Evolutionary conservation across 2,329 filamentous ascomycete species (phyloP).

Genomic region (Apiospora pterosperma): DNA sequence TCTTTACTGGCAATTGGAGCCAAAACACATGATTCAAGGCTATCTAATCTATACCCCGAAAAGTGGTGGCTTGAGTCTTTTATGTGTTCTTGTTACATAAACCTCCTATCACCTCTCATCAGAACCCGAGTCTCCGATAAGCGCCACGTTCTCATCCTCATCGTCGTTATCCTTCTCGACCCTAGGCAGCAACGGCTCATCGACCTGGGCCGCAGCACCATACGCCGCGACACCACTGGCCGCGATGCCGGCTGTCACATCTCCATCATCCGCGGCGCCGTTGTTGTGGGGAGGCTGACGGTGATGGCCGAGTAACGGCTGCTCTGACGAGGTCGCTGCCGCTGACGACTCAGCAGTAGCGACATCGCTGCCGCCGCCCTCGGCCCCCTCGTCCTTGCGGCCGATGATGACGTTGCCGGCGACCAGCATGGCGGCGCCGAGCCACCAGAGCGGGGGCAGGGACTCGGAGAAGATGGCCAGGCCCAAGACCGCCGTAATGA

Average conservation of each 20-base stretch:
- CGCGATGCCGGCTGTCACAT: not conserved
- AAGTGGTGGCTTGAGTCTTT: not conserved
- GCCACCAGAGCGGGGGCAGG: conserved; percentile 73
- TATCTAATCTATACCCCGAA: not conserved
- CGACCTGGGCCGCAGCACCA: not conserved
- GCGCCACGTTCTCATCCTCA: conserved; percentile 8
- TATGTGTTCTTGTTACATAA: not conserved
- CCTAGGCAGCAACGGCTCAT: not conserved
- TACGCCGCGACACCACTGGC: not conserved
- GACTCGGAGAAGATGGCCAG: conserved; percentile 67
- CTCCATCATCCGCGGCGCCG: not conserved
- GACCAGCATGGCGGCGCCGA: conserved; percentile 68
- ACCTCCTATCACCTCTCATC: not conserved
- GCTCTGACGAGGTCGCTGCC: not conserved
- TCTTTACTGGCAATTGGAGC: not conserved
- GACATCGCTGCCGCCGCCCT: not conserved
- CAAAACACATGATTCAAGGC: not conserved
- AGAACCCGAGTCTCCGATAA: conserved; percentile 2
- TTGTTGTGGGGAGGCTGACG: not conserved
- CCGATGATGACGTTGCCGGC: conserved; percentile 78
- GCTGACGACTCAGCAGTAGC: not conserved
- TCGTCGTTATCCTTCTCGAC: not conserved
- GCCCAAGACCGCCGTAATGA: conserved; percentile 72
- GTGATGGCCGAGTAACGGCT: not conserved
- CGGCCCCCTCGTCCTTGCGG: conserved; percentile 41